Percentiles rank a stretch among this genome's conserved stretches.
Evolutionary conservation across 805 yeast genomes (phyloP).

Genomic region (Saturnispora dispora): DNA sequence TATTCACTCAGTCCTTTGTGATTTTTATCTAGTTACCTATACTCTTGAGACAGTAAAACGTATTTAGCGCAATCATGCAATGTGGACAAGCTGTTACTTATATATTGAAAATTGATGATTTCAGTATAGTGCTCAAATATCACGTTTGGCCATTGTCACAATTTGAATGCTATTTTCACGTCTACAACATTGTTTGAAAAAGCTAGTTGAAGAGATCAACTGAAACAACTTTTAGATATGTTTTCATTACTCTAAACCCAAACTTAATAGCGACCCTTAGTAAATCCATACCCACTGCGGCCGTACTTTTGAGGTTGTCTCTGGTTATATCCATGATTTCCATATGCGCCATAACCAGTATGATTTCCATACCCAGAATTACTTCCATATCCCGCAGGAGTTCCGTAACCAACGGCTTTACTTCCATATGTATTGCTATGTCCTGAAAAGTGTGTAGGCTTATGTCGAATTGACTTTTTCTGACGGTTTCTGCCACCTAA

Average conservation of each 20-base stretch:
- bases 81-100: no score
- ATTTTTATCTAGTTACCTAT: no score
- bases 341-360: not conserved
- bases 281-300: not conserved
- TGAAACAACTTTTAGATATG: not conserved
- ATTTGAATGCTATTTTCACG: not conserved
- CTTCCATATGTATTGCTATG: not conserved
- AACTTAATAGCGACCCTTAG: not conserved
- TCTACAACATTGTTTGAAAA: not conserved
- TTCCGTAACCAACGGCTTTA: not conserved
- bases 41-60: no score
- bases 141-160: not conserved
- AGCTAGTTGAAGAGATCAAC: not conserved
- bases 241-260: not conserved
- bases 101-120: not conserved
- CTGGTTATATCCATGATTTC: not conserved
- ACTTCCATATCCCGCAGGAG: not conserved
- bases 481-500: conserved; percentile 54
- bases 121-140: not conserved
- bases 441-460: not conserved
- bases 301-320: not conserved
- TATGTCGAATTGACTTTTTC: not conserved
- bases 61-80: no score
- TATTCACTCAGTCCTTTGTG: not conserved
- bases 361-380: not conserved